Evolutionary conservation across 352 stramenopile species (phyloP), one percentile per base, ranked within the genome.

Genomic region (Thraustochytrium sp.): DNA sequence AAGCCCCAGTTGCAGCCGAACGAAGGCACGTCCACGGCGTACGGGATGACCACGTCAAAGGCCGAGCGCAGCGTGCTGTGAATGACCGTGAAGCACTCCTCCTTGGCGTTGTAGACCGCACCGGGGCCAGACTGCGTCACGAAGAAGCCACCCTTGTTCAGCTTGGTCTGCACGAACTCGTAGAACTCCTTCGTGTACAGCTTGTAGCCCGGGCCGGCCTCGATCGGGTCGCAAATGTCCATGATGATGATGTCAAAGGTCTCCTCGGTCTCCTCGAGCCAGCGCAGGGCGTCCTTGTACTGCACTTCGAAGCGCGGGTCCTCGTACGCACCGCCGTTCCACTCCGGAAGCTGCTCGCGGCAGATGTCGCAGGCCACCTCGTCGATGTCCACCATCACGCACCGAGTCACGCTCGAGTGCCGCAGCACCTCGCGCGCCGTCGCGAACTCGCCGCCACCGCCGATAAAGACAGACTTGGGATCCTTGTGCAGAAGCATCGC

Each of bases 361-460:
- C 92, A 98, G 76, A 97, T 89, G 73, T 98, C 91, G 85, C 96
- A 93, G 46, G 98, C 94, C 23, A 92, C 85, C 82, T 94, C 89
- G 86, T 98, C 95, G 51, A 98, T 94, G 88, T 98, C 95, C 8
- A 97, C 93, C 94, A 98, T 98, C 63, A 98, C 93, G 56, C 94
- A 89, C 82, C 96, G 93, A 89, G 97, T 94, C 29, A 98, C 92
- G 73, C 90, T 92, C 87, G 75, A 90, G 89, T 98, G 90, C 82
- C 94, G 93, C 63, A 98, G 88, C 48, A 94, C 88, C 85, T 98
- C 94, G 55, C 94, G 89, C 42, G 94, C 94, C 16, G 94, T 98
- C 31, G 94, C 95, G 44, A 97, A 92, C 86, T 98, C 94, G 31
- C 94, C 94, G 18, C 93, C 94, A 42, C 94, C 94, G 84, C 92